Base-by-base conservation (phyloP, 768 basidiomycete genomes). In the Epithele typhae region DNA sequence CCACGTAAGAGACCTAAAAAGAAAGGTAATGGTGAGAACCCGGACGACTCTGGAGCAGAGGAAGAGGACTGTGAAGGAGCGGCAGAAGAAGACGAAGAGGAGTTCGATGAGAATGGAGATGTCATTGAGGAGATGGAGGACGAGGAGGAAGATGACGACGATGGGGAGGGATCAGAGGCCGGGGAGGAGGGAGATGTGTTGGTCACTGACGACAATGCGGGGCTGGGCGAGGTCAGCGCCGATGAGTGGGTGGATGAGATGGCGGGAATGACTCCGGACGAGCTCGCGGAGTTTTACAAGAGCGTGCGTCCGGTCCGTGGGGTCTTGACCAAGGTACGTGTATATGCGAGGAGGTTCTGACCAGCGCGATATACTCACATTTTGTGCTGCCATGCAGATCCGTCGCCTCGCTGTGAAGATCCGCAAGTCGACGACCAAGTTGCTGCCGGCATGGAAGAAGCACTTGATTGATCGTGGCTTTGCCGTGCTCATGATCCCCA, bases 401-500 rank as follows among this genome's bases (percentile, higher is more conserved):
- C 44, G 14, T 2, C 21, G 19, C 18, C 23, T 24, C 11, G 40
- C 47, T 1, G 42, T 43, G 36, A 43, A 43, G 27, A 48, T 42
- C 6, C 12, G 42, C 15, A 15, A 42, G 15, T 48, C 47, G 15
- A 42, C 47, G 2, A 48, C 46, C 4, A 15, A 22, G 2, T 18
- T 48, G 1, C 34, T 37, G 1, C 47, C 47, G 1, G 49, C 43
- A 1, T 50, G 49, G 49, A 12, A 12, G n/a, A 19, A n/a, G 1
- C 34, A 24, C 10, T 3, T 32, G 14, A n/a, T 32, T 4, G 37
- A 39, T 11, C 12, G 22, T 11, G 21, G 8, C 11, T 23, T 48
- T 3, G 21, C 25, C 3, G 18, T 23, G 19, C 27, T 30, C 21
- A 57, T 62, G 14, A 67, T 73, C 52, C 70, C 70, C 1, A 58